Percentiles rank a stretch among this genome's conserved stretches.
phyloP scores from a whole-genome alignment of 148 eudicot species.

The Silene latifolia region DNA sequence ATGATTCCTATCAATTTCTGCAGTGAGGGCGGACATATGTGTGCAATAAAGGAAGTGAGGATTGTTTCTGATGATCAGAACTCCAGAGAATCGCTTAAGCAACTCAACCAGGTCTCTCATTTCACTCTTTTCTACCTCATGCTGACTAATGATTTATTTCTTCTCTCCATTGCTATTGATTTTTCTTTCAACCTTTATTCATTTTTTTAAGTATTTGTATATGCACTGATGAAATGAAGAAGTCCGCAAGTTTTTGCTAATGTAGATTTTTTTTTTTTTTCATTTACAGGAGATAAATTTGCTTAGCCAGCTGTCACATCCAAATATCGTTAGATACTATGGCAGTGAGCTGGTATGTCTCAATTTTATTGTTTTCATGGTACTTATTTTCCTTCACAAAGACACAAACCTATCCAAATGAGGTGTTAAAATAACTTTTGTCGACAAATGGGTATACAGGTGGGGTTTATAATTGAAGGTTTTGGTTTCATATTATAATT shows the following conservation, averaged over 20 bases:
- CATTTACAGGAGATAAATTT: conserved; percentile 71
- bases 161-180: neutral
- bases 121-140: conserved; percentile 4
- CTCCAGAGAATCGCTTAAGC: conserved; percentile 83
- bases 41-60: conserved; percentile 91
- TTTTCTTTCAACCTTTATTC: neutral
- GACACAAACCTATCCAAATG: too few relatives aligned
- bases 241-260: neutral
- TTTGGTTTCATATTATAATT: neutral
- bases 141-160: neutral
- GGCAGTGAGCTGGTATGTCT: conserved; percentile 85
- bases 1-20: conserved; percentile 16
- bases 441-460: neutral
- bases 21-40: conserved; percentile 95
- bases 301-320: conserved; percentile 84
- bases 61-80: conserved; percentile 72
- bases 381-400: neutral
- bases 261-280: conserved; percentile 12
- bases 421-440: neutral
- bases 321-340: conserved; percentile 78
- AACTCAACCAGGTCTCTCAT: conserved; percentile 79
- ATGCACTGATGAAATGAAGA: neutral
- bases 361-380: conserved; percentile 9
- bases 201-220: neutral
- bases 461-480: neutral